A percentile compares a stretch with the other conserved stretches of the same genome.
phyloP scores from a whole-genome alignment of 768 basidiomycete species.

The Gymnopilus junonius region DNA sequence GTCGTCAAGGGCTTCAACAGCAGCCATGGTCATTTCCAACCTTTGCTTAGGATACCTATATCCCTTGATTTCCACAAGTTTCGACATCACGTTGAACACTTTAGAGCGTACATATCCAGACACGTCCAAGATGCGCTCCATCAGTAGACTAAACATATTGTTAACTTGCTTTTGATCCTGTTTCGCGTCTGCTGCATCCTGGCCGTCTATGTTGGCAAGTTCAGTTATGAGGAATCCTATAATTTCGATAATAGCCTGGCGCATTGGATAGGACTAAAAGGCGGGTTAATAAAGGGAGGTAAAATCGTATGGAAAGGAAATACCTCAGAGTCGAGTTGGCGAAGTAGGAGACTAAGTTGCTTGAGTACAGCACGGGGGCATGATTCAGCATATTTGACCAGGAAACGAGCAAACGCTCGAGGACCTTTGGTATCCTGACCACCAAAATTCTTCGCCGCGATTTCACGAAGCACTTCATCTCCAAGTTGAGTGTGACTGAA shows the following conservation, averaged over 20 bases:
- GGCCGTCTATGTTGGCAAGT: slow-evolving; percentile 59
- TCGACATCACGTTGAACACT: slow-evolving; percentile 76
- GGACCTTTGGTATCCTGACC: slow-evolving; percentile 89
- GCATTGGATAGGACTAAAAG: slow-evolving; percentile 90
- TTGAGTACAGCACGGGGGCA: slow-evolving; percentile 83
- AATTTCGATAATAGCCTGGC: slow-evolving; percentile 91
- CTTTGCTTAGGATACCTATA: slow-evolving; percentile 87
- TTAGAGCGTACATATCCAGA: slow-evolving; percentile 92
- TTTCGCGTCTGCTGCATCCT: slow-evolving; percentile 47
- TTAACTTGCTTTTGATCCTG: slow-evolving; percentile 76
- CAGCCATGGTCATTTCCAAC: slow-evolving; percentile 72
- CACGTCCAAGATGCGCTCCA: slow-evolving; percentile 86
- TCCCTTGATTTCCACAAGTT: slow-evolving; percentile 71
- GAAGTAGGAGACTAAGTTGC: slow-evolving; percentile 83
- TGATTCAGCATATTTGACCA: slow-evolving; percentile 79
- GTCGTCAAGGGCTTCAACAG: slow-evolving; percentile 83
- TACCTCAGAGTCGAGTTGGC: slow-evolving; percentile 93
- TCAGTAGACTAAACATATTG: slow-evolving; percentile 79
- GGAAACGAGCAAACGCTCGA: slow-evolving; percentile 82
- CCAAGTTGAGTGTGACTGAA: slow-evolving; percentile 90
- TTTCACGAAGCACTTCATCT: slow-evolving; percentile 90
- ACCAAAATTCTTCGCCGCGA: slow-evolving; percentile 76
- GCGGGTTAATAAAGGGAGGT: neutral
- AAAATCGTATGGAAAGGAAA: slow-evolving; percentile 10
- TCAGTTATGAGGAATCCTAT: slow-evolving; percentile 86